Conservation (phyloP, 2,329 filamentous ascomycete species). For the Sarocladiaceae sp. region DNA sequence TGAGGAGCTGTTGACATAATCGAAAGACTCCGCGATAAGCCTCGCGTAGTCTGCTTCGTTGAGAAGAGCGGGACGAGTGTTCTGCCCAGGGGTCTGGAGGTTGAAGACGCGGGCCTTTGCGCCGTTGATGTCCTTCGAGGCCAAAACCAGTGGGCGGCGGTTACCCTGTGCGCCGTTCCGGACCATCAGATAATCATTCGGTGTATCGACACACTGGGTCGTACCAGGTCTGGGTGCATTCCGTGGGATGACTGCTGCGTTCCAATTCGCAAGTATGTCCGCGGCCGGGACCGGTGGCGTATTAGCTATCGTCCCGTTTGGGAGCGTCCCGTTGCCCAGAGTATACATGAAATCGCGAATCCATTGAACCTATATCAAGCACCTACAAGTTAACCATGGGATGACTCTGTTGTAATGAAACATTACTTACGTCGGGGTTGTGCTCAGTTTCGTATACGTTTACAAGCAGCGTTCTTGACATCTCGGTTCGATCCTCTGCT, state of each 20-base stretch:
- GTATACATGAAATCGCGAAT: not conserved
- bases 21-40: not conserved
- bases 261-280: not conserved
- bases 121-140: not conserved
- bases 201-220: not conserved
- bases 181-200: not conserved
- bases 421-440: not conserved
- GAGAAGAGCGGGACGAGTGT: not conserved
- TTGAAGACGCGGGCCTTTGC: not conserved
- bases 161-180: not conserved
- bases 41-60: not conserved
- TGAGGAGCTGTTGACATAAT: not conserved
- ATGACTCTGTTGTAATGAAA: not conserved
- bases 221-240: not conserved
- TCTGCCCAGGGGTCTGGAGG: not conserved
- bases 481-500: not conserved
- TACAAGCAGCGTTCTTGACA: not conserved
- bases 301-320: not conserved
- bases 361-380: not conserved
- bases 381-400: not conserved
- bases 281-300: not conserved
- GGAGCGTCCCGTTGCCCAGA: not conserved
- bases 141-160: not conserved
- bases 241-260: not conserved
- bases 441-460: not conserved